Evolutionary conservation across 2,329 filamentous ascomycete genomes (phyloP).

Genomic region (Aspergillus oerlinghausenensis): DNA sequence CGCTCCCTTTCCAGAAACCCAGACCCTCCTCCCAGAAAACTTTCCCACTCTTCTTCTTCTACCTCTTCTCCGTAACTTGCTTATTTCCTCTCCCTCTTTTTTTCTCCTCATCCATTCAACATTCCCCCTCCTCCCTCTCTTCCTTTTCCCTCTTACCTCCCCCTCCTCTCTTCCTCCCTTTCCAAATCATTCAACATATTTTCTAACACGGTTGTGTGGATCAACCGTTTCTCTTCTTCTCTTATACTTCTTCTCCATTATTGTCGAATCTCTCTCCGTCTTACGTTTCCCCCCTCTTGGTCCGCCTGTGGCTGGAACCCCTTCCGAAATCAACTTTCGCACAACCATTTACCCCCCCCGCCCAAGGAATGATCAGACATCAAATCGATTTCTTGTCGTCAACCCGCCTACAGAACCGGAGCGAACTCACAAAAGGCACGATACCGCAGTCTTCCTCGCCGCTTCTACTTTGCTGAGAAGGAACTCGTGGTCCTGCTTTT

Average conservation of each 20-base stretch:
- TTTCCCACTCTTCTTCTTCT: slow-evolving; percentile 6
- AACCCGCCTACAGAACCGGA: slow-evolving; percentile 40
- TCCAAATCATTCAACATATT: slow-evolving; percentile 17
- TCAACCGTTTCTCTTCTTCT: slow-evolving; percentile 3
- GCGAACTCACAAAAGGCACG: slow-evolving; percentile 38
- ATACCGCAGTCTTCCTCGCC: slow-evolving; percentile 30
- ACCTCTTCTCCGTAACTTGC: slow-evolving; percentile 5
- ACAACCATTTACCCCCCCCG: slow-evolving; percentile 21
- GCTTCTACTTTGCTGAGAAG: slow-evolving; percentile 24
- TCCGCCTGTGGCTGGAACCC: slow-evolving; percentile 41
- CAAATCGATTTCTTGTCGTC: slow-evolving; percentile 37
- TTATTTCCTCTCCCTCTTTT: slow-evolving; percentile 14
- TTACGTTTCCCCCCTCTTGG: slow-evolving; percentile 7
- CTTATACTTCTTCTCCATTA: no score
- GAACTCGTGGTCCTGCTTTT: slow-evolving; percentile 13
- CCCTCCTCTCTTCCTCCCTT: slow-evolving; percentile 15
- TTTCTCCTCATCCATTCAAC: slow-evolving; percentile 5
- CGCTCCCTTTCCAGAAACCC: no score
- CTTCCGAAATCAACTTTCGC: slow-evolving; percentile 19
- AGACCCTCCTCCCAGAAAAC: no score
- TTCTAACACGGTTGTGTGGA: slow-evolving; percentile 9
- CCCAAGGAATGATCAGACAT: slow-evolving; percentile 43
- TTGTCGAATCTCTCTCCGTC: no score
- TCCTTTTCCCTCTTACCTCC: slow-evolving; percentile 18
- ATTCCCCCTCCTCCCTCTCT: slow-evolving; percentile 11